Percentiles rank a stretch among this genome's conserved stretches.
Conservation (phyloP, 2,329 filamentous ascomycete species). For the Epichloe sylvatica region DNA sequence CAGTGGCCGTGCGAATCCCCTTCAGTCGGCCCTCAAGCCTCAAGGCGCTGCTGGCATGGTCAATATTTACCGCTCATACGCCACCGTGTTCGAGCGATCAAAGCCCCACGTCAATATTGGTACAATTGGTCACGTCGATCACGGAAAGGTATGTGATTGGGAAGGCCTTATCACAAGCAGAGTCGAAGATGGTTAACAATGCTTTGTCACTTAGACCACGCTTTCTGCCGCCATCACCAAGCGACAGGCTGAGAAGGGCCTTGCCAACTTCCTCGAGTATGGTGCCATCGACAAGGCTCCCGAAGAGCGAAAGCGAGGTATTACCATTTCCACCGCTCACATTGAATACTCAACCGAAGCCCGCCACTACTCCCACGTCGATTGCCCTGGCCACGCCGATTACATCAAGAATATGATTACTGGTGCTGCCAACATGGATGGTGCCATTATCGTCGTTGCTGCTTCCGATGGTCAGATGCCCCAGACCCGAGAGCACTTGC, state of each 20-base stretch:
- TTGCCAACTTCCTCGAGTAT: slow-evolving; percentile 93
- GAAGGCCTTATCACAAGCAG: background rate
- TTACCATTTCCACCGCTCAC: slow-evolving; percentile 96
- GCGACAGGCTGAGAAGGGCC: slow-evolving; percentile 86
- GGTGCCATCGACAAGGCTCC: slow-evolving; percentile 97
- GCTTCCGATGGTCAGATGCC: slow-evolving; percentile 99
- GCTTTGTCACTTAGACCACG: slow-evolving; percentile 55
- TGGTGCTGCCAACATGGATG: slow-evolving; percentile 98
- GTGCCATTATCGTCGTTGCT: slow-evolving; percentile 95
- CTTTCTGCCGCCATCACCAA: slow-evolving; percentile 98
- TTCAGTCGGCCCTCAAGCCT: slow-evolving; percentile 54
- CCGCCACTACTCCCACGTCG: slow-evolving; percentile 98
- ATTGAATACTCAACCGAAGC: slow-evolving; percentile 93
- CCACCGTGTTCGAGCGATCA: slow-evolving; percentile 64
- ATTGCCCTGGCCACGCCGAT: slow-evolving; percentile 99
- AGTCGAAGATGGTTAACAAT: background rate
- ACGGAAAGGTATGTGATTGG: slow-evolving; percentile 66
- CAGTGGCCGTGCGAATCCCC: slow-evolving; percentile 57
- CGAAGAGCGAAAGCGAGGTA: slow-evolving; percentile 99
- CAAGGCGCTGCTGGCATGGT: slow-evolving; percentile 51
- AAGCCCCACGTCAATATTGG: slow-evolving; percentile 99
- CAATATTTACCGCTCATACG: slow-evolving; percentile 52
- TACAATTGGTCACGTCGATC: slow-evolving; percentile 98
- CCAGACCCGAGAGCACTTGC: slow-evolving; percentile 94
- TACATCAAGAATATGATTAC: slow-evolving; percentile 99